Conservation (phyloP, 306 rosid species). For the Vicia villosa region DNA sequence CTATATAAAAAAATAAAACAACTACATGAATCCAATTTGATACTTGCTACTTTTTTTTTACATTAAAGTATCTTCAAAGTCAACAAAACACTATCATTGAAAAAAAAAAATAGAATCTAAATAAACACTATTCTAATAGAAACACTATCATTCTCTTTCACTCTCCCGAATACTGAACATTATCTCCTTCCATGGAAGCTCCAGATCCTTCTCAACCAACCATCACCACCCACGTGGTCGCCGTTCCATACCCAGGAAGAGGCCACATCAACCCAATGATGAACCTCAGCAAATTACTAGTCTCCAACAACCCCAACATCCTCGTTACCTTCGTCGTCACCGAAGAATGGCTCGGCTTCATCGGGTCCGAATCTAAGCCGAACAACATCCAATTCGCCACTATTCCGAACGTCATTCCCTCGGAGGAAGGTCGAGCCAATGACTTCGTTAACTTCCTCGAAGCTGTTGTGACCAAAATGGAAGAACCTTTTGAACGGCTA, state of each 20-base stretch:
- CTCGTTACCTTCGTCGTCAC: slow-evolving; percentile 60
- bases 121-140: no score
- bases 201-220: slow-evolving; percentile 17
- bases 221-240: slow-evolving; percentile 43
- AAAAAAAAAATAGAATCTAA: no score
- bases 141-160: neutral
- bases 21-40: no score
- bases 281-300: slow-evolving; percentile 46
- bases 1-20: no score
- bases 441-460: slow-evolving; percentile 41
- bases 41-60: no score
- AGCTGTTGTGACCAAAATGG: slow-evolving; percentile 54
- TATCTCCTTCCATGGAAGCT: neutral
- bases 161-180: neutral
- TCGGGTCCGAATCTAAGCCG: slow-evolving; percentile 47
- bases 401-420: slow-evolving; percentile 59
- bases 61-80: no score
- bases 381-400: slow-evolving; percentile 45
- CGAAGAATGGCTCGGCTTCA: slow-evolving; percentile 57
- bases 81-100: no score
- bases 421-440: slow-evolving; percentile 46
- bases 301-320: slow-evolving; percentile 30
- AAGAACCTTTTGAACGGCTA: slow-evolving; percentile 52
- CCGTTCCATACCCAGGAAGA: slow-evolving; percentile 54
- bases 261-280: slow-evolving; percentile 67